These are phyloP conservation scores for Neofusicoccum ribis DNA, from an alignment of 2,329 filamentous ascomycete species.

Conservation along the genomic window DNA sequence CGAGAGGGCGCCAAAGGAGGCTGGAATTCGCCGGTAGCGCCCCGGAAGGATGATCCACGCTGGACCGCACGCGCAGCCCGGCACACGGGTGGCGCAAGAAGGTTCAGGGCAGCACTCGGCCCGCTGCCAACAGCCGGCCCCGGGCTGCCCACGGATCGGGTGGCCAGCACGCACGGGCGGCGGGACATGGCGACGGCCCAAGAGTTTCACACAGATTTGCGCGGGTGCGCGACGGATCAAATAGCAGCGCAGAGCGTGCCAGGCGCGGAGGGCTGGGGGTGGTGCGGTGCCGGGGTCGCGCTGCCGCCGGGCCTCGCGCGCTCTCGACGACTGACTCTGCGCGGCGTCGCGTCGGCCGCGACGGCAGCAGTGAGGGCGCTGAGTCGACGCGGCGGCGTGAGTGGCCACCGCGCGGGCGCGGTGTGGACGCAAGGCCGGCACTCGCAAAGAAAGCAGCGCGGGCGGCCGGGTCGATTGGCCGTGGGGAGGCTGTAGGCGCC, in stretches of 20 bases:
- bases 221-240: background rate
- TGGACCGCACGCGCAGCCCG: background rate
- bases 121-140: background rate
- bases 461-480: background rate
- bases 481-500: background rate
- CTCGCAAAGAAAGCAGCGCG: background rate
- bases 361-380: background rate
- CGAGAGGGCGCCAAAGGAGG: background rate
- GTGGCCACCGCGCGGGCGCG: background rate
- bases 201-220: background rate
- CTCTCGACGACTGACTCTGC: background rate
- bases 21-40: background rate
- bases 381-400: background rate
- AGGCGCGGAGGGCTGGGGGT: background rate
- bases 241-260: background rate
- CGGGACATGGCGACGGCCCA: background rate
- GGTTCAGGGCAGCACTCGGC: background rate
- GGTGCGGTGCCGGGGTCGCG: background rate
- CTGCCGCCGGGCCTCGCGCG: background rate
- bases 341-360: background rate
- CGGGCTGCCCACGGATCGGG: background rate
- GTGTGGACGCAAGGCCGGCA: background rate
- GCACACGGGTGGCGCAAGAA: conserved; percentile 11
- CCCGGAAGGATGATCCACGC: background rate
- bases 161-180: background rate